phyloP scores from a whole-genome alignment of 495 filamentous ascomycete genomes.

The Lentithecium fluviatile region DNA sequence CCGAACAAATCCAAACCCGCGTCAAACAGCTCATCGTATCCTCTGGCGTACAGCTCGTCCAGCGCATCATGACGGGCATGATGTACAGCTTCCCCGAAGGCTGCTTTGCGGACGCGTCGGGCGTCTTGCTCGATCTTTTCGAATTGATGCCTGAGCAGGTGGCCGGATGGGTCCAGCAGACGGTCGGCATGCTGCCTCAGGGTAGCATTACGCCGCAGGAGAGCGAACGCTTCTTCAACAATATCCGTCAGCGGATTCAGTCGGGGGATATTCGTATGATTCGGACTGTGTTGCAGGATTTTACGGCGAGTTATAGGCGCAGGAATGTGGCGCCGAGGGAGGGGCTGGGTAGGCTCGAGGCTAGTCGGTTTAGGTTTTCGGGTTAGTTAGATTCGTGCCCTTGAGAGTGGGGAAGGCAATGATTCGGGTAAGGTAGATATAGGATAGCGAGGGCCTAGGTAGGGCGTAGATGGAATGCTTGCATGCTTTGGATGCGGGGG shows the following conservation, averaged over 20 bases:
- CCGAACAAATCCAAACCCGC: slow-evolving; percentile 47
- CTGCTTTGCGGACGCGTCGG: slow-evolving; percentile 89
- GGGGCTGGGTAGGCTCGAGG: slow-evolving; percentile 80
- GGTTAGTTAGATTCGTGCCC: slow-evolving; percentile 27
- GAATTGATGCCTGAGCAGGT: slow-evolving; percentile 79
- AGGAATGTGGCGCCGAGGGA: slow-evolving; percentile 93
- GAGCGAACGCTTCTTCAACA: slow-evolving; percentile 51
- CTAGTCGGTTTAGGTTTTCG: slow-evolving; percentile 75
- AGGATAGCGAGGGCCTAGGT: neutral
- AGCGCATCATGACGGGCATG: slow-evolving; percentile 90
- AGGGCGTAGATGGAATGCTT: neutral
- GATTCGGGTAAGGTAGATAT: neutral
- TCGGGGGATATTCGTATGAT: slow-evolving; percentile 77
- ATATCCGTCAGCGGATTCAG: slow-evolving; percentile 58
- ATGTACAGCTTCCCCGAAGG: slow-evolving; percentile 97
- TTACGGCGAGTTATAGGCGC: slow-evolving; percentile 88
- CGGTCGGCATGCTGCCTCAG: slow-evolving; percentile 75
- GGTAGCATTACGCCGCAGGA: slow-evolving; percentile 68
- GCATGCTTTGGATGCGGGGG: neutral
- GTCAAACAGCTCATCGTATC: slow-evolving; percentile 69
- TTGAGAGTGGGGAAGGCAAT: neutral
- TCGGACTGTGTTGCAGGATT: slow-evolving; percentile 84
- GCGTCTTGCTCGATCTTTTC: slow-evolving; percentile 85
- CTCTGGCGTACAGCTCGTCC: slow-evolving; percentile 75
- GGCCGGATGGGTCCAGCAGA: slow-evolving; percentile 73